Evolutionary conservation across 331 rosid species (phyloP), one percentile per base, ranked within the genome.

Genomic region (Arachis monticola): DNA sequence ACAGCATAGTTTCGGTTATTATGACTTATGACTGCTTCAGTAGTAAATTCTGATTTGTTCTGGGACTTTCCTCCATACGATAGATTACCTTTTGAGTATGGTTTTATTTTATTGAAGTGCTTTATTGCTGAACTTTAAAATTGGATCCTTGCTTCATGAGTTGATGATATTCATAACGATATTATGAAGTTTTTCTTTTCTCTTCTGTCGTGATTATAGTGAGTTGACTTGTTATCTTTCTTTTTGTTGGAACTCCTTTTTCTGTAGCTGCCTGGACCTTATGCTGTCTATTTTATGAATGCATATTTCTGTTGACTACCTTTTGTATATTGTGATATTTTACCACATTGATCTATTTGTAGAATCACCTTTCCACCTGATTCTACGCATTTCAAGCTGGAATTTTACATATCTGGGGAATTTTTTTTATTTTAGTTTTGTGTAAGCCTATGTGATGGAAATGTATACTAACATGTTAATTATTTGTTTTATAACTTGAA

Each of bases 401-500:
- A 50, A 50, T n/a, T 50, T 50, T 2, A 50, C 13, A 11, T 11
- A 3, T 50, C 55, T 10, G 55, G 13, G 5, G n/a, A 10, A 5
- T 10, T 11, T 50, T n/a, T 11, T 50, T 9, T 9, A 9, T n/a
- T 10, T 50, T 52, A 52, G 22, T 52, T 52, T 52, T 52, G 22
- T 8, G 58, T 22, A 52, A 52, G 22, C 1, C 58, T 52, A 52
- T n/a, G 30, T n/a, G 58, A 52, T 52, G 27, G 58, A n/a, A 52
- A 50, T 51, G 31, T 45, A 8, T 10, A 0, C 30, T 31, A 14
- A 50, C 2, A 13, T 12, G 41, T 63, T 40, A 22, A 61, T 5
- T n/a, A 0, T 10, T 70, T 47, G 40, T 42, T 64, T 57, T 11
- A 45, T 22, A 31, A 8, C 69, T 63, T 79, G 70, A 90, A 88